Percentiles rank a stretch among this genome's conserved stretches.
Conservation (phyloP, 2,329 filamentous ascomycete species). For the Alternaria angustiovoidea region DNA sequence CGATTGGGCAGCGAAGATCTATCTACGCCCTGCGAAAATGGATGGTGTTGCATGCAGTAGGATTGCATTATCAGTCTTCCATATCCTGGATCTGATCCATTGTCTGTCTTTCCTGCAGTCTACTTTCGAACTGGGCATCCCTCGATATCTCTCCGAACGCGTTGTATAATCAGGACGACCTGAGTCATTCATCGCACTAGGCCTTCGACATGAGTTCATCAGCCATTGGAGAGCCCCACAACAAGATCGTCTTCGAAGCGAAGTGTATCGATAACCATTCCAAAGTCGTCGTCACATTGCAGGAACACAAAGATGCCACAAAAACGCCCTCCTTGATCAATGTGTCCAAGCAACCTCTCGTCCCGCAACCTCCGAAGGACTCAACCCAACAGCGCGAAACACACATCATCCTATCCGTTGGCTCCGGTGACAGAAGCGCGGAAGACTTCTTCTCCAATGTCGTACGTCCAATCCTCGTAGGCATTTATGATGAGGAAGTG, state of each 20-base stretch:
- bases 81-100: neutral
- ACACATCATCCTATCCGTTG: constrained; percentile 57
- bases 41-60: neutral
- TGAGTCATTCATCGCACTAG: neutral
- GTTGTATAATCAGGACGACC: constrained; percentile 1
- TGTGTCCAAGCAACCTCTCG: constrained; percentile 28
- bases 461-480: constrained; percentile 54
- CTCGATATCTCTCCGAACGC: neutral
- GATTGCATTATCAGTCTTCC: neutral
- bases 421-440: constrained; percentile 55
- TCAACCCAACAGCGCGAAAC: constrained; percentile 33
- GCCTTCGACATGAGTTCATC: neutral
- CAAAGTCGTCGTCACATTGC: constrained; percentile 14
- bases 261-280: constrained; percentile 13
- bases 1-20: constrained; percentile 1
- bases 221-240: constrained; percentile 1
- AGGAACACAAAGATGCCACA: constrained; percentile 23
- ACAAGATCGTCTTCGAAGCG: constrained; percentile 17
- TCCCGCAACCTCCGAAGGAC: constrained; percentile 5
- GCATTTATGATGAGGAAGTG: constrained; percentile 45
- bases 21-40: neutral
- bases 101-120: neutral
- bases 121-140: too few species aligned
- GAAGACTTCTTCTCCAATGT: constrained; percentile 49
- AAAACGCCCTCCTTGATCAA: constrained; percentile 28